phyloP scores from a whole-genome alignment of 176 grass and related monocot genomes.

The Triticum monococcum region DNA sequence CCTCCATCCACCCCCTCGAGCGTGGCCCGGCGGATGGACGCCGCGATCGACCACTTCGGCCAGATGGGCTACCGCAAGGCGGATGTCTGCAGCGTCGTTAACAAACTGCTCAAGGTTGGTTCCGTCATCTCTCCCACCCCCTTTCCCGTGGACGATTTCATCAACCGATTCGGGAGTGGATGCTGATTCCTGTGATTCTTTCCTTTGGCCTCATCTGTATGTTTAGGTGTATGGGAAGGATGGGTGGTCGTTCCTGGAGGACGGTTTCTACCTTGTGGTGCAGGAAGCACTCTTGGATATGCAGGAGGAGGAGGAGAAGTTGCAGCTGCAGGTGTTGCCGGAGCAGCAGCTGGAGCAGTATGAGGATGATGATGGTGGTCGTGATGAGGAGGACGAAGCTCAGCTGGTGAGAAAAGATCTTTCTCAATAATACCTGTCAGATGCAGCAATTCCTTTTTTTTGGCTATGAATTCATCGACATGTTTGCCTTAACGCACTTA shows the following conservation, averaged over 20 bases:
- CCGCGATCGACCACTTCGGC: too few relatives aligned
- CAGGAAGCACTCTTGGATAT: not conserved
- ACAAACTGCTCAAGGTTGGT: too few relatives aligned
- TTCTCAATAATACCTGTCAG: not conserved
- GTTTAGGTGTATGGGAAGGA: not conserved
- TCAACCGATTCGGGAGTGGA: too few relatives aligned
- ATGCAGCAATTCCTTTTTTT: not conserved
- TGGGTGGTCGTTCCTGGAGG: constrained; percentile 1
- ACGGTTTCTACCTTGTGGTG: not conserved
- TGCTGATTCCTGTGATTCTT: too few relatives aligned
- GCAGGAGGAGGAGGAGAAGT: not conserved
- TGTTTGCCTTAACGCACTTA: not conserved
- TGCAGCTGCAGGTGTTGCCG: not conserved
- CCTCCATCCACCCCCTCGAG: too few relatives aligned
- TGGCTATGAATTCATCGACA: too few relatives aligned
- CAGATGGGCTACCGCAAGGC: too few relatives aligned
- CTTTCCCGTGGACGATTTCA: too few relatives aligned
- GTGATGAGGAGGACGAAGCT: not conserved
- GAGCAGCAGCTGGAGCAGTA: not conserved
- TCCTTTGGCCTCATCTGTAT: too few relatives aligned
- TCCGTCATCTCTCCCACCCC: too few relatives aligned
- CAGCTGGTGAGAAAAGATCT: not conserved
- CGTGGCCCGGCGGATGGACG: too few relatives aligned
- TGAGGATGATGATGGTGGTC: not conserved
- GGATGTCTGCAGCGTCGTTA: too few relatives aligned